Base-by-base conservation (phyloP, 1,284 basidiomycete species). In the Vanrija pseudolonga region DNA sequence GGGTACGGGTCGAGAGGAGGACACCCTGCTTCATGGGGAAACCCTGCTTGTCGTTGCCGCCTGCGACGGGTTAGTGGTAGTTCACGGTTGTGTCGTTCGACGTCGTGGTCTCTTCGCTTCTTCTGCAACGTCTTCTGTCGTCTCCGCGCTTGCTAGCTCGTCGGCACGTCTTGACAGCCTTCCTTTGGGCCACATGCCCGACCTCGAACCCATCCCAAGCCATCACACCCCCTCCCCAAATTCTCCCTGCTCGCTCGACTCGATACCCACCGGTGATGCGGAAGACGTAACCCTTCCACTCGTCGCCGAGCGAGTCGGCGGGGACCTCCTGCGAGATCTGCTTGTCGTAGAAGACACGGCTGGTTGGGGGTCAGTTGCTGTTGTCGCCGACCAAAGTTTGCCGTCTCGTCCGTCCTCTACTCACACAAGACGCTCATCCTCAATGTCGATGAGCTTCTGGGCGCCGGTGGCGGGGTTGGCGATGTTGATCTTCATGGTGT, bases 211-310 rank as follows among this genome's bases (percentile, higher is more conserved):
- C 12, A 3, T 28, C 28, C 15, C 38, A 9, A 17, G 9, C 23
- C 46, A 42, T 24, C 8, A 12, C 23, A 6, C 23, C 2, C 38
- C 37, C 24, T n/a, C 23, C 14, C 20, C 28, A 9, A 17, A 24
- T 37, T 23, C 20, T 37, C 28, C 43, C 53, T 19, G 22, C 23
- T n/a, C 17, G 19, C 14, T 36, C 45, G 32, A 38, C 23, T 40
- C 36, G 44, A 47, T 28, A 57, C 57, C 39, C 91, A 72, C 95
- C 94, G 46, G 91, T 93, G 81, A 98, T 90, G 73, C 93, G 88
- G 84, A 97, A 86, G 78, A 97, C 81, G 82, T 98, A 98, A 60
- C 95, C 95, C 79, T 91, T 92, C 84, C 86, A 98, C 81, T 98
- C 95, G 76, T 96, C 90, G 70, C 94, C 93, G 70, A 98, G 81